A percentile compares a stretch with the other conserved stretches of the same genome.
Evolutionary conservation across 371 early-diverging fungal genomes (phyloP).

Genomic region (Mortierella sp.): DNA sequence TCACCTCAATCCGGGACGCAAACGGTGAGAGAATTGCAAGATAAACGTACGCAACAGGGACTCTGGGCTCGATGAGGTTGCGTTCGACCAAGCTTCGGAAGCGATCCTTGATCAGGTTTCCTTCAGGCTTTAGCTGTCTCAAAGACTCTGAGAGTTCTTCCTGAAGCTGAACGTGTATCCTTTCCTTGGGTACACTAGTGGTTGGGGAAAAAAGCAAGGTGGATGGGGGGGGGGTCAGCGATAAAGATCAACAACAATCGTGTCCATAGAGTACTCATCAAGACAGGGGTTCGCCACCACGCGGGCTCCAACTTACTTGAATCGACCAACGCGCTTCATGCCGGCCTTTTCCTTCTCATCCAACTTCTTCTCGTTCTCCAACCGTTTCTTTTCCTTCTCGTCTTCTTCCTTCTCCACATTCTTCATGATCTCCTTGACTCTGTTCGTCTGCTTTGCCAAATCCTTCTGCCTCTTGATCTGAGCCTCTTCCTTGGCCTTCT

Average conservation of each 20-base stretch:
- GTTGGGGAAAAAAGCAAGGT: not conserved
- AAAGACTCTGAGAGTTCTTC: constrained; percentile 69
- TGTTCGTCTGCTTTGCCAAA: constrained; percentile 56
- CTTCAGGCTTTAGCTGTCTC: constrained; percentile 84
- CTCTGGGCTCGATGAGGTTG: constrained; percentile 87
- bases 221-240: no score
- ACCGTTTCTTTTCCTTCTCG: constrained; percentile 59
- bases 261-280: no score
- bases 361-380: constrained; percentile 54
- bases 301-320: constrained; percentile 43
- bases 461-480: constrained; percentile 59
- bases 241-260: not conserved
- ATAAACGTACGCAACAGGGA: constrained; percentile 59
- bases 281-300: no score
- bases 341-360: constrained; percentile 60
- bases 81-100: constrained; percentile 87
- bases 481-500: constrained; percentile 56
- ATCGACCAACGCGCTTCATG: constrained; percentile 60
- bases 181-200: constrained; percentile 55
- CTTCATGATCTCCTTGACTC: constrained; percentile 65
- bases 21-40: not conserved
- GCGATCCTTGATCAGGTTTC: constrained; percentile 84
- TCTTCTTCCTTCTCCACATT: constrained; percentile 63
- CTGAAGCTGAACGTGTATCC: constrained; percentile 66
- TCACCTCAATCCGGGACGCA: not conserved